Percentiles rank a stretch among this genome's conserved stretches.
Conservation (phyloP, 1,284 basidiomycete species). For the Cutaneotrichosporon cyanovorans region DNA sequence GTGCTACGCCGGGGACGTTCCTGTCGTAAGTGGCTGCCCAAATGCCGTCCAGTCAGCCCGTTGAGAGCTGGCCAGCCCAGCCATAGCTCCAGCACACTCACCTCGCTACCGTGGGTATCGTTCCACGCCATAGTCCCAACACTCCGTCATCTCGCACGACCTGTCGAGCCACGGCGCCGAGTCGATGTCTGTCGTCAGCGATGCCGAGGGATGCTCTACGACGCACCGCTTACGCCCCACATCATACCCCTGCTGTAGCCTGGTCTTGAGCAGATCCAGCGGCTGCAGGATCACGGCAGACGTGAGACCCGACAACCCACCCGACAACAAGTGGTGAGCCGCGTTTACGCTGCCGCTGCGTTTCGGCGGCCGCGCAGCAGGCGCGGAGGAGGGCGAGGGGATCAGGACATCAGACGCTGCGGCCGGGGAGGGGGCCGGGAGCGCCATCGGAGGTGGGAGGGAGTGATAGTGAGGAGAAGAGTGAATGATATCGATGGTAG, state of each 20-base stretch:
- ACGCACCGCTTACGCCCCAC: constrained; percentile 24
- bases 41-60: not conserved
- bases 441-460: not conserved
- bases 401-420: too few relatives aligned
- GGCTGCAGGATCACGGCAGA: constrained; percentile 44
- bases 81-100: constrained; percentile 35
- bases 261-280: constrained; percentile 77
- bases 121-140: constrained; percentile 63
- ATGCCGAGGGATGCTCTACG: not conserved
- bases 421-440: too few relatives aligned
- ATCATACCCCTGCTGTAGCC: constrained; percentile 59
- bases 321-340: constrained; percentile 42
- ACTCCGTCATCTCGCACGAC: constrained; percentile 47
- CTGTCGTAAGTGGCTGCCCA: constrained; percentile 46
- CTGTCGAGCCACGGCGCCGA: constrained; percentile 25
- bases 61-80: not conserved
- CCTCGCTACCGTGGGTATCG: constrained; percentile 71
- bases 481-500: too few relatives aligned
- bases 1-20: constrained; percentile 85
- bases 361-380: not conserved
- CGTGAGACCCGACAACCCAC: constrained; percentile 43
- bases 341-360: constrained; percentile 22
- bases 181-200: constrained; percentile 21
- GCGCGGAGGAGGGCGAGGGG: not conserved
- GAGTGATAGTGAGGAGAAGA: not conserved